These are phyloP conservation scores for Aurantiochytrium sp. DNA, from an alignment of 108 stramenopile genomes.

Conservation along the genomic window DNA sequence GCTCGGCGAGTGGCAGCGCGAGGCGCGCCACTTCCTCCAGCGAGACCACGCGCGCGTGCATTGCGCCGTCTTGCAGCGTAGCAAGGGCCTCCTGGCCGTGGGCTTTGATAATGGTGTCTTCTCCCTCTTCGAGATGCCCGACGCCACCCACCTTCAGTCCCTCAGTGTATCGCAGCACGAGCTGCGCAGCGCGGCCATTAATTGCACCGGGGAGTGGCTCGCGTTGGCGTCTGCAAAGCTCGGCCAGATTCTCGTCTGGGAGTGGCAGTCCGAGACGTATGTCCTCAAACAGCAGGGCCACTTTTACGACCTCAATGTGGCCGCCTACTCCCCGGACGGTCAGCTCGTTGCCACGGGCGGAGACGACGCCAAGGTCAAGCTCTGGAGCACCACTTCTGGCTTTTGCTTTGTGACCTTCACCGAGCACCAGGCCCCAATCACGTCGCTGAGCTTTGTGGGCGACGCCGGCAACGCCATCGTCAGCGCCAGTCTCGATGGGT, in stretches of 20 bases:
- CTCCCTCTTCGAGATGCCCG: slow-evolving; percentile 89
- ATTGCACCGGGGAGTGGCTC: slow-evolving; percentile 87
- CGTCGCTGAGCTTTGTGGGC: slow-evolving; percentile 74
- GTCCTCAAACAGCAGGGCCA: slow-evolving; percentile 98
- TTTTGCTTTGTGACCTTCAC: slow-evolving; percentile 95
- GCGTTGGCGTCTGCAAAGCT: slow-evolving; percentile 84
- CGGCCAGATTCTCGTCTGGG: slow-evolving; percentile 94
- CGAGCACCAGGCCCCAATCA: slow-evolving; percentile 90
- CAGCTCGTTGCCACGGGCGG: slow-evolving; percentile 89
- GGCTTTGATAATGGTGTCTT: slow-evolving; percentile 89
- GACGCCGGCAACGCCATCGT: slow-evolving; percentile 78
- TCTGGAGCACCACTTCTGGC: slow-evolving; percentile 90
- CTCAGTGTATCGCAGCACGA: not conserved
- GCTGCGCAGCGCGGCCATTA: slow-evolving; percentile 56
- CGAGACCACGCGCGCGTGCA: slow-evolving; percentile 67
- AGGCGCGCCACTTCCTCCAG: slow-evolving; percentile 71
- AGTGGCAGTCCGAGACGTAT: slow-evolving; percentile 96
- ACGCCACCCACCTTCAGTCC: slow-evolving; percentile 34
- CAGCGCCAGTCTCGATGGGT: slow-evolving; percentile 86
- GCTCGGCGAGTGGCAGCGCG: slow-evolving; percentile 30
- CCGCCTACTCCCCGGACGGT: slow-evolving; percentile 91
- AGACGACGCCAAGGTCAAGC: slow-evolving; percentile 93
- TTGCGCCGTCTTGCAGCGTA: slow-evolving; percentile 59
- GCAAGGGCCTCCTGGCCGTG: slow-evolving; percentile 69
- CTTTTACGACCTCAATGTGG: slow-evolving; percentile 80